Evolutionary conservation across 202 grass and related monocot genomes (phyloP), one percentile per base, ranked within the genome.

Genomic region (Panicum hallii): DNA sequence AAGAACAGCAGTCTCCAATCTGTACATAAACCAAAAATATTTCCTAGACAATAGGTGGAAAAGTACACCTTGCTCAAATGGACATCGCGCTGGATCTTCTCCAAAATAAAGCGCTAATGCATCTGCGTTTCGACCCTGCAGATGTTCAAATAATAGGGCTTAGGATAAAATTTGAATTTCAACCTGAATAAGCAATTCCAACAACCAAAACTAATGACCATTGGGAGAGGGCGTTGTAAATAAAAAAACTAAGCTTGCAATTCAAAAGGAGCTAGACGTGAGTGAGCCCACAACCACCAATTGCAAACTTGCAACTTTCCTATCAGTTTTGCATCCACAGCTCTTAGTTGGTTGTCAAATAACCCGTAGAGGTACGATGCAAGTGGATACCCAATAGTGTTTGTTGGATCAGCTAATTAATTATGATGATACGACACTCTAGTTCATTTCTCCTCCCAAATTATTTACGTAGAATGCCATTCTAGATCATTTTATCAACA

Each of bases 61-160:
- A 53, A 75, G 70, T 53, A 49, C 40, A 99, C 97, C 97, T 96
- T 99, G 97, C 72, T 99, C 97, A 79, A 99, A 99, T 72, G 97
- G 93, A 79, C 97, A 99, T 46, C 91, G 81, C 9, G 84, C 79
- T 70, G 97, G 97, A 83, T 96, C 97, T 91, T 99, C 97, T 80
- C 97, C 97, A 92, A 99, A 99, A 92, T 99, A 99, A 78, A 93
- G 93, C 70, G 97, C 97, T 64, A 99, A 83, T 84, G 93, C 97
- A 91, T 99, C 97, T 36, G 93, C 97, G 85, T 99, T 99, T 63
- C 97, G 84, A 54, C 97, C 97, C 97, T 99, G 85, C 65, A 84
- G 82, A 78, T 72, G 30, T 74, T 7, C 48, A 87, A 60, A 22
- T 69, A 74, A 46, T 47, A 79, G 26, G 69, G 71, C 28, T 74